These are phyloP conservation scores for Talaromyces proteolyticus DNA, from an alignment of 495 filamentous ascomycete species.

Conservation along the genomic window DNA sequence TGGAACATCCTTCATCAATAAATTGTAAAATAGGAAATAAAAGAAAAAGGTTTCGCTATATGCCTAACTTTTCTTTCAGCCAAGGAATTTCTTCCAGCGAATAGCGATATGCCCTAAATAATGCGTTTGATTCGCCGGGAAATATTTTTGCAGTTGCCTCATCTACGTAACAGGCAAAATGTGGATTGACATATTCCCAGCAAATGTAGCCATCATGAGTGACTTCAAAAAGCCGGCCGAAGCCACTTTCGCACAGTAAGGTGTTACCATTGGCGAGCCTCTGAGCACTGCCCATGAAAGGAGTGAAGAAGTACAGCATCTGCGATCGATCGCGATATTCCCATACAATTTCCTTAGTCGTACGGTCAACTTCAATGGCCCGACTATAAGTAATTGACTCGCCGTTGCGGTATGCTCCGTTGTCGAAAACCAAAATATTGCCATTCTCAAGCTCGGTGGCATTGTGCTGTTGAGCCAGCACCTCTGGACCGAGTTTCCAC, in stretches of 20 bases:
- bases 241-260: constrained; percentile 35
- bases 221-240: constrained; percentile 25
- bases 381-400: constrained; percentile 34
- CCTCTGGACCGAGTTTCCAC: constrained; percentile 33
- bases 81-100: constrained; percentile 24
- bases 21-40: no score
- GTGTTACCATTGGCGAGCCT: constrained; percentile 32
- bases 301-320: constrained; percentile 40
- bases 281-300: constrained; percentile 45
- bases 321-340: constrained; percentile 36
- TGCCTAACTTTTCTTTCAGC: constrained; percentile 9
- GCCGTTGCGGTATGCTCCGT: constrained; percentile 34
- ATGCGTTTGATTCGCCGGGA: constrained; percentile 24
- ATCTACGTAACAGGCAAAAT: constrained; percentile 22
- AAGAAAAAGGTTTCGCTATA: no score
- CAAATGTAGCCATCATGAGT: constrained; percentile 20
- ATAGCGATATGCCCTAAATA: constrained; percentile 35
- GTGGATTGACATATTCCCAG: constrained; percentile 30
- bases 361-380: constrained; percentile 28
- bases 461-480: constrained; percentile 39
- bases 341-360: constrained; percentile 32
- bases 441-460: constrained; percentile 32
- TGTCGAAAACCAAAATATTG: constrained; percentile 41
- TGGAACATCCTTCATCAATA: no score
- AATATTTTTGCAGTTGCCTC: constrained; percentile 23